Evolutionary conservation across 78 protist species (phyloP), one percentile per base, ranked within the genome.

Genomic region (Cavenderia fasciculata): DNA sequence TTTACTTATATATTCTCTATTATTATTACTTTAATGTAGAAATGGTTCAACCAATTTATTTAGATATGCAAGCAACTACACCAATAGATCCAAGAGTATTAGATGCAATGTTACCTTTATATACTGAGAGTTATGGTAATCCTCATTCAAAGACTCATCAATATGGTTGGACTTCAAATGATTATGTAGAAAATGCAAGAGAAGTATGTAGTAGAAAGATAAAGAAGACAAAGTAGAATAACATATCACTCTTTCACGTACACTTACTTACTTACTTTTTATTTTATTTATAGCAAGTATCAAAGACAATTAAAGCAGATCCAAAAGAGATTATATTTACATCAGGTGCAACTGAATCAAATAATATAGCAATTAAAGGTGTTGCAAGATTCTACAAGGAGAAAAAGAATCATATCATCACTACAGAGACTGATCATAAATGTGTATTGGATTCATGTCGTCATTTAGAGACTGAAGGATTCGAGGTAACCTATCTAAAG

Each of bases 11-110:
- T 14, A 49, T 49, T 18, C 54, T 49, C 54, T 18, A 49, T 18
- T 14, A 49, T 18, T 18, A 12, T 18, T 18, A 49, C 54, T 18
- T 49, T 18, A 49, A 12, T 18, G 54, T 14, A 18, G 14, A 12
- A 49, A 49, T 18, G 27, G 14, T 61, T 31, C 6, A 77, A 77
- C 74, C 94, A 59, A 75, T 96, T 33, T 96, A 96, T 82, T 61
- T 96, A 14, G 97, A 96, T 89, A 61, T 43, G 34, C 95, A 88
- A 71, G 97, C 98, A 54, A 98, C 99, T 19, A 93, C 97, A 5
- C 98, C 98, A 27, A 8, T 96, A 25, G 99, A 99, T 41, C 99
- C 99, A n/a, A 97, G 99, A 31, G 99, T 97, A 40, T 95, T 99
- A 11, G 99, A 99, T 72, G 94, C 95, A 27, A 99, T 99, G 99